phyloP scores from a whole-genome alignment of 164 flowering plant genomes.

The Liriodendron chinense region DNA sequence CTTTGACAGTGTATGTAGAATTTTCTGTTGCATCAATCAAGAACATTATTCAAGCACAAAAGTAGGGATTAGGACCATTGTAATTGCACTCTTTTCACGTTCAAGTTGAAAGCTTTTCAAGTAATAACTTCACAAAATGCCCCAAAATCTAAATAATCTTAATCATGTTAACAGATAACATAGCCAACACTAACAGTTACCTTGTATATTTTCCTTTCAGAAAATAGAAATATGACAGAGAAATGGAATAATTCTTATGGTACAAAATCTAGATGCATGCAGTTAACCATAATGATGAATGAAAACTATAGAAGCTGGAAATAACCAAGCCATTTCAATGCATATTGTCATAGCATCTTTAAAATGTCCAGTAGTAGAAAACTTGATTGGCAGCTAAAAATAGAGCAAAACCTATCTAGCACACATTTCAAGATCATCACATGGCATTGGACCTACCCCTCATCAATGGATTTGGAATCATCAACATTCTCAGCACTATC shows the following conservation, averaged over 20 bases:
- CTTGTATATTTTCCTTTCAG: neutral
- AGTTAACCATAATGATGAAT: neutral
- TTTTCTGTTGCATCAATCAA: neutral
- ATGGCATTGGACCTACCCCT: slow-evolving; percentile 27
- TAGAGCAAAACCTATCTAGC: neutral
- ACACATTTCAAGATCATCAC: slow-evolving; percentile 1
- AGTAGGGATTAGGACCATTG: too few relatives aligned
- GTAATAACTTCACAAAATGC: too few relatives aligned
- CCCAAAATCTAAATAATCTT: too few relatives aligned
- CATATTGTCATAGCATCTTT: neutral
- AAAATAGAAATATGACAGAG: neutral
- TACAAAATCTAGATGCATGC: neutral
- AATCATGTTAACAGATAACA: too few relatives aligned
- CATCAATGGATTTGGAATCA: slow-evolving; percentile 11
- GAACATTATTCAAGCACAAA: neutral
- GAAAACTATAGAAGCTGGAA: neutral
- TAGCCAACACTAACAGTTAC: too few relatives aligned
- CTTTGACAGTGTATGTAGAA: neutral
- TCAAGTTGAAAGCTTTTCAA: too few relatives aligned
- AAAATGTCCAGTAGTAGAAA: neutral
- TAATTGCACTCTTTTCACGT: too few relatives aligned
- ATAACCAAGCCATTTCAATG: neutral
- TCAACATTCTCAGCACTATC: slow-evolving; percentile 16
- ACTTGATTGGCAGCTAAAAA: neutral
- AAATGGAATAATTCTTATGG: neutral